phyloP scores from a whole-genome alignment of 768 basidiomycete species.

The Lactifluus subvellereus region DNA sequence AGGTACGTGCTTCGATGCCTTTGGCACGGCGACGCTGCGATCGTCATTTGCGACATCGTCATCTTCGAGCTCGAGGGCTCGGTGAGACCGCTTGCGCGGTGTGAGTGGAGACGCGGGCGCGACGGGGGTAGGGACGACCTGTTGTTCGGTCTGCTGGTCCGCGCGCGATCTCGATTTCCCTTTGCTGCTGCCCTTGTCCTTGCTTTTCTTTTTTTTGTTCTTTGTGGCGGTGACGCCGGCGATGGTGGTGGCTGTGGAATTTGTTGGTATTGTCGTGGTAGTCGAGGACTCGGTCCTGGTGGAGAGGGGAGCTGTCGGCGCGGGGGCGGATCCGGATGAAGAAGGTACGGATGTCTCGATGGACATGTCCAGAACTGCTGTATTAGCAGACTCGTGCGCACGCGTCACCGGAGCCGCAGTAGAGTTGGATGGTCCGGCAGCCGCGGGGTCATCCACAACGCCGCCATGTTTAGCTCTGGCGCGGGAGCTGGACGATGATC shows the following conservation, averaged over 20 bases:
- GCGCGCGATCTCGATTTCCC: not conserved
- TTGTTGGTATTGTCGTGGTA: not conserved
- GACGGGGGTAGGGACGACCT: not conserved
- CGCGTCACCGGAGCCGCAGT: not conserved
- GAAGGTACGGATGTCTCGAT: too few species aligned
- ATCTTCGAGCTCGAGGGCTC: not conserved
- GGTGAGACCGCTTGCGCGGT: slow-evolving; percentile 4
- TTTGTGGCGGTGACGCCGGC: not conserved
- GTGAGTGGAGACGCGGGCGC: not conserved
- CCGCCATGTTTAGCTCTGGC: not conserved
- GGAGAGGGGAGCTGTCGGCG: too few species aligned
- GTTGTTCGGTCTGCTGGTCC: not conserved
- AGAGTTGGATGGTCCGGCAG: not conserved
- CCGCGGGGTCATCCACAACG: not conserved
- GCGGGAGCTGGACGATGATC: not conserved
- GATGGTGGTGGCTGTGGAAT: too few species aligned
- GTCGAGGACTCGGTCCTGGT: not conserved
- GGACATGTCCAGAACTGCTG: too few species aligned
- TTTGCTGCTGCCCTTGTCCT: not conserved
- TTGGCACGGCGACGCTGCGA: not conserved
- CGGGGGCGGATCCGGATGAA: not conserved
- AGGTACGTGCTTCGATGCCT: not conserved
- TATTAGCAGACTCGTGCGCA: too few species aligned
- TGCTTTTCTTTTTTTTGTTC: not conserved
- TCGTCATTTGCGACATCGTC: not conserved